Percentiles rank a stretch among this genome's conserved stretches.
Conservation (phyloP, 176 grass and related monocot species). For the Eragrostis curvula region DNA sequence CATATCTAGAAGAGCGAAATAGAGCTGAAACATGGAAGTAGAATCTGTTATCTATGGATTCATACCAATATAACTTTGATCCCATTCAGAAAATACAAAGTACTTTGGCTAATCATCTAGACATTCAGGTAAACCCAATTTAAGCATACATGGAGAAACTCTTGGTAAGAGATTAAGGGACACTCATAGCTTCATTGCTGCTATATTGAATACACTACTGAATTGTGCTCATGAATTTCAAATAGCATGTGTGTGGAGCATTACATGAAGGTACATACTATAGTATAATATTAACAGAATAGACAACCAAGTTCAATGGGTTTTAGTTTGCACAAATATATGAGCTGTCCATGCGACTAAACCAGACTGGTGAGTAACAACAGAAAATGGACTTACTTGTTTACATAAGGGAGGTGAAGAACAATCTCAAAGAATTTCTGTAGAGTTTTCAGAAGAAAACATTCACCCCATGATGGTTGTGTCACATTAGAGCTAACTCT, state of each 20-base stretch:
- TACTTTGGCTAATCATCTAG: background rate
- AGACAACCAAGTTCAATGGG: background rate
- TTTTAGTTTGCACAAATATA: slow-evolving; percentile 6
- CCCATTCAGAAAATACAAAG: background rate
- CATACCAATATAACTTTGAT: background rate
- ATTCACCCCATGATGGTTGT: slow-evolving; percentile 67
- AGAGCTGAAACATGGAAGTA: background rate
- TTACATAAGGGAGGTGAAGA: slow-evolving; percentile 75
- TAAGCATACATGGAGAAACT: background rate
- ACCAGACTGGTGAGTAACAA: background rate
- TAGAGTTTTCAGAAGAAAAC: slow-evolving; percentile 66
- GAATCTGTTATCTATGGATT: background rate
- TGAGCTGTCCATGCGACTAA: slow-evolving; percentile 20
- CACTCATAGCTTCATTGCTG: background rate
- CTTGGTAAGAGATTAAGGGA: background rate
- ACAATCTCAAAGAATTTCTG: slow-evolving; percentile 72
- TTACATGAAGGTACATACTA: background rate
- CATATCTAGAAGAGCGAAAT: background rate
- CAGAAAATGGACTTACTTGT: slow-evolving; percentile 58
- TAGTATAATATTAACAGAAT: background rate
- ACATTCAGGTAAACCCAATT: background rate
- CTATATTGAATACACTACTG: background rate
- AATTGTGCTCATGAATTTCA: background rate
- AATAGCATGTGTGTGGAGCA: background rate
- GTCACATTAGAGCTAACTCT: slow-evolving; percentile 43